These are phyloP conservation scores for sunflower (Helianthus annuus) DNA, from an alignment of 129 eudicot genomes.

Conservation along the genomic window DNA sequence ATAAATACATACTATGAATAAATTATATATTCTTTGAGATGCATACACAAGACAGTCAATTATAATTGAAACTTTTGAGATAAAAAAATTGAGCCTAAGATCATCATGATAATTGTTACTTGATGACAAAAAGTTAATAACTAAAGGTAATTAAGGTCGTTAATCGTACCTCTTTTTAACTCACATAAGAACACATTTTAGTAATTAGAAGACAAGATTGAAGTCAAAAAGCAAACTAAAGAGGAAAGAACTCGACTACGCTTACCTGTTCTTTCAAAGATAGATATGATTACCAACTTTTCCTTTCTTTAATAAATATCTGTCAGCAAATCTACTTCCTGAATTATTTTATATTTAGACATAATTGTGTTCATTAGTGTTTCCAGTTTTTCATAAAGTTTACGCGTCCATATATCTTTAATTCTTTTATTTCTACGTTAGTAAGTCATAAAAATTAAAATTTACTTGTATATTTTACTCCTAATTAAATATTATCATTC, in stretches of 20 bases:
- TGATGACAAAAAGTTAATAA: constrained; percentile 16
- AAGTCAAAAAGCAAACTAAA: constrained; percentile 50
- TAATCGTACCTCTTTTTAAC: constrained; percentile 61
- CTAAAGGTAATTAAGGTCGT: constrained; percentile 29
- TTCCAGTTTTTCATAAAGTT: background rate
- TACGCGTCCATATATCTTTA: too few relatives aligned
- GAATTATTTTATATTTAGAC: background rate
- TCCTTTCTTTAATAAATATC: constrained; percentile 18
- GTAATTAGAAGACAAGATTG: constrained; percentile 39
- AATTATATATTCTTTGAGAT: background rate
- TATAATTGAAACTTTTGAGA: constrained; percentile 14
- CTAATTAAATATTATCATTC: too few relatives aligned
- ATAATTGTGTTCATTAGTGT: background rate
- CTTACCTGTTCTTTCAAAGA: constrained; percentile 37
- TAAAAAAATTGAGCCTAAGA: constrained; percentile 14
- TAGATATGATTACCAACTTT: constrained; percentile 41
- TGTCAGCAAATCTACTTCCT: constrained; percentile 26
- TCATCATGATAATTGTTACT: constrained; percentile 30
- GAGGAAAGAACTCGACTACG: constrained; percentile 39
- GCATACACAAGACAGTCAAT: constrained; percentile 45
- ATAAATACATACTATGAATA: background rate
- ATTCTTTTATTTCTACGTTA: too few relatives aligned
- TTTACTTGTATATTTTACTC: too few relatives aligned
- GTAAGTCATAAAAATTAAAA: too few relatives aligned
- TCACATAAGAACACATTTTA: constrained; percentile 39